Percentiles rank a stretch among this genome's conserved stretches.
These are phyloP conservation scores for Tylopilus sp. DNA, from an alignment of 768 basidiomycete genomes.

Conservation along the genomic window DNA sequence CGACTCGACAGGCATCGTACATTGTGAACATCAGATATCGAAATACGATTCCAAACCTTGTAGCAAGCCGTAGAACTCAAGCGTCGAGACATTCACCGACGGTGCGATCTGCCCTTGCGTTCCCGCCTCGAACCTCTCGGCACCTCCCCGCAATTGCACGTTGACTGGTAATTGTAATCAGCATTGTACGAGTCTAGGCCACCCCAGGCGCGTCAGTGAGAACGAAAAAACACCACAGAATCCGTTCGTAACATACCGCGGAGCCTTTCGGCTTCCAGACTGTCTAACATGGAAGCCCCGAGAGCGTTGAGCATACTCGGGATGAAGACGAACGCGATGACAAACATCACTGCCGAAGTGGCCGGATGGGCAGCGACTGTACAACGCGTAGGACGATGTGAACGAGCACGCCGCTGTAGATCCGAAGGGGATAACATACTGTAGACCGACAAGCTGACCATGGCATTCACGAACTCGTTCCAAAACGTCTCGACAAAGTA, in stretches of 20 bases:
- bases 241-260: background rate
- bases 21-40: no score
- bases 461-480: conserved; percentile 7
- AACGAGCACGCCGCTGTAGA: no score
- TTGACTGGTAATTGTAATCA: conserved; percentile 24
- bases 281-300: background rate
- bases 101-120: background rate
- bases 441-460: conserved; percentile 9
- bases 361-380: conserved; percentile 10
- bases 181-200: conserved; percentile 10
- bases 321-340: conserved; percentile 14
- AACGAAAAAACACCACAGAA: background rate
- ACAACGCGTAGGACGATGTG: no score
- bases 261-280: background rate
- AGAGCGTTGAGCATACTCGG: background rate
- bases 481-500: conserved; percentile 14
- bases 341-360: conserved; percentile 3
- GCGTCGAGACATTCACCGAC: background rate
- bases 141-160: conserved; percentile 15
- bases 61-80: background rate
- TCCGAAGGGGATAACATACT: conserved; percentile 1
- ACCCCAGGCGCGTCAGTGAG: background rate
- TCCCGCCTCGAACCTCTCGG: conserved; percentile 3
- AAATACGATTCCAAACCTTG: no score
- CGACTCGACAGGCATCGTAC: no score